Percentiles rank a stretch among this genome's conserved stretches.
phyloP scores from a whole-genome alignment of 306 rosid species.

The Pterocarpus santalinus region DNA sequence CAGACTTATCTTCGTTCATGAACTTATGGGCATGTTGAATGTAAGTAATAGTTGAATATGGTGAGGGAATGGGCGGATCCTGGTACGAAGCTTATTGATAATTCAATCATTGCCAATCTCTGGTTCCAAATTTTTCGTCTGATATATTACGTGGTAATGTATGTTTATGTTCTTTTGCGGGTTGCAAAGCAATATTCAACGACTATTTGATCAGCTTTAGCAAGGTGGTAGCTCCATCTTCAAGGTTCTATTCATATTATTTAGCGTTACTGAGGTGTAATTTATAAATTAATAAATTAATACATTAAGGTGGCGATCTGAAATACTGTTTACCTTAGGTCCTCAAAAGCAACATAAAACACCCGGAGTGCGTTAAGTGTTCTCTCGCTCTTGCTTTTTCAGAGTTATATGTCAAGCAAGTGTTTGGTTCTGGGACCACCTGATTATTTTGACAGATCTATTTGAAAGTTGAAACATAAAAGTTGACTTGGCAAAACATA shows the following conservation, averaged over 20 bases:
- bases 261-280: not conserved
- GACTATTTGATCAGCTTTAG: not conserved
- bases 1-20: constrained; percentile 24
- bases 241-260: not conserved
- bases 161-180: not conserved
- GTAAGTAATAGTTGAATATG: constrained; percentile 61
- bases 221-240: not conserved
- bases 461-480: not conserved
- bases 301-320: not conserved
- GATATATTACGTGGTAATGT: not conserved
- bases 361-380: not conserved
- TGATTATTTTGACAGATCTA: not conserved
- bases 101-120: not conserved
- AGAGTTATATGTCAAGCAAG: not conserved
- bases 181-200: not conserved
- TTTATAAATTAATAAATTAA: not conserved
- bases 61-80: constrained; percentile 37
- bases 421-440: not conserved
- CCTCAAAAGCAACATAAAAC: not conserved
- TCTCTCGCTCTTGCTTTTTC: not conserved
- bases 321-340: not conserved
- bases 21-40: constrained; percentile 46
- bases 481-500: not conserved
- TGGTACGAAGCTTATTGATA: constrained; percentile 24
- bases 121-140: not conserved